Base-by-base conservation (phyloP, 352 stramenopile genomes). In the Phytopythium montanum region DNA sequence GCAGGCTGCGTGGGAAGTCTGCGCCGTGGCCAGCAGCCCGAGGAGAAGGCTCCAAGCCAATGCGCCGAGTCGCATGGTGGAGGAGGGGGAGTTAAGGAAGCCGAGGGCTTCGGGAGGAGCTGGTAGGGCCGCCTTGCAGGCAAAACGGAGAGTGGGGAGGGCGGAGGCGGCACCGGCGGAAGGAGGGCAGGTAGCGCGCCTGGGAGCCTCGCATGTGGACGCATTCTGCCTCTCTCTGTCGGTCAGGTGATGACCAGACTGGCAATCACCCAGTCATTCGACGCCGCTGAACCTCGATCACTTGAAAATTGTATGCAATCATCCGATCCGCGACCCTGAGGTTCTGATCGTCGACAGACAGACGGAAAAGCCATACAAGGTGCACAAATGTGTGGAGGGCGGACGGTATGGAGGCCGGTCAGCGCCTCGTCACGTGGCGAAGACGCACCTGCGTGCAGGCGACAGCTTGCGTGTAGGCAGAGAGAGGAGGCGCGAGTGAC, bases 91-190 rank as follows among this genome's bases (percentile, higher is more conserved):
- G 18, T 33, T 3, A n/a, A 2, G n/a, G 21, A 31, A 6, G 33
- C 14, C 33, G 33, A 1, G 8, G 41, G 41, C 41, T 49, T 16
- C 19, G 9, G 12, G n/a, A 19, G 29, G 16, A 21, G n/a, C 34
- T 29, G 28, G 45, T 29, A 42, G 53, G 36, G 53, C 21, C 34
- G 34, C 21, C 8, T 60, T 31, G 33, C 55, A 60, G 23, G 54
- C 21, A 65, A 65, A 62, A 66, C 26, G 49, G 34, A 56, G 58
- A 69, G 26, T 69, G 59, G 55, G 29, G 8, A 50, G 23, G 2
- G 36, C 10, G 18, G 23, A 36, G 46, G 46, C 23, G 21, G 36
- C 36, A 14, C 36, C 38, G 38, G 18, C 38, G 16, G 18, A 44
- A 2, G 38, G 21, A n/a, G 26, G 41, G 42, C 42, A 21, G 42